phyloP scores from a whole-genome alignment of 768 basidiomycete species.

The Scleroderma citrinum region DNA sequence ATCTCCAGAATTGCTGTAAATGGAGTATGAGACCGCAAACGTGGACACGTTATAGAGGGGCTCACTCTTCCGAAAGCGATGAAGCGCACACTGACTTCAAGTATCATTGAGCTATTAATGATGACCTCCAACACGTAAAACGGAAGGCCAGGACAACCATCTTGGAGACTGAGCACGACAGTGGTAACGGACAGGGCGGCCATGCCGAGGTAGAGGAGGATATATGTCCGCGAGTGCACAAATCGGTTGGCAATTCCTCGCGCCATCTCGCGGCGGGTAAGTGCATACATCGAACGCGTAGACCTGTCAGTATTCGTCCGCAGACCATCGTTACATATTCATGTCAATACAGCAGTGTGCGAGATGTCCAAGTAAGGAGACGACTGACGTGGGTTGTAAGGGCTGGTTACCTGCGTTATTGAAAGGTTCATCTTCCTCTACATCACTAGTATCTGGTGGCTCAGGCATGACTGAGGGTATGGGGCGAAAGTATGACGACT shows the following conservation, averaged over 20 bases:
- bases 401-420: conserved; percentile 21
- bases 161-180: conserved; percentile 72
- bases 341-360: too few species aligned
- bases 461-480: conserved; percentile 32
- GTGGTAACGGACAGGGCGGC: conserved; percentile 83
- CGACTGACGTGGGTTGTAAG: conserved; percentile 26
- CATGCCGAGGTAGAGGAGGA: conserved; percentile 85
- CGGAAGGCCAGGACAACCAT: conserved; percentile 80
- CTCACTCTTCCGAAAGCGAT: conserved; percentile 89
- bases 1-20: conserved; percentile 89
- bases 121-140: conserved; percentile 90
- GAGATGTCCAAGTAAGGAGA: conserved; percentile 3
- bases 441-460: conserved; percentile 23
- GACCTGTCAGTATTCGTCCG: conserved; percentile 37
- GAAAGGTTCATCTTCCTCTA: conserved; percentile 34
- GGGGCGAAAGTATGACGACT: conserved; percentile 1
- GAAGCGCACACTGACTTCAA: conserved; percentile 88
- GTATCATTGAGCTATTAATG: conserved; percentile 87
- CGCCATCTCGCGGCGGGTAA: conserved; percentile 77
- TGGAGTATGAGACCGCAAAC: conserved; percentile 3
- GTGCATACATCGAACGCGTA: conserved; percentile 77
- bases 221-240: conserved; percentile 82
- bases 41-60: conserved; percentile 7
- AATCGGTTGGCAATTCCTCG: conserved; percentile 86
- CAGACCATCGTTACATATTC: not conserved